Evolutionary conservation across 371 early-diverging fungal species (phyloP), one percentile per base, ranked within the genome.

Genomic region (Rhizopus microsporus): DNA sequence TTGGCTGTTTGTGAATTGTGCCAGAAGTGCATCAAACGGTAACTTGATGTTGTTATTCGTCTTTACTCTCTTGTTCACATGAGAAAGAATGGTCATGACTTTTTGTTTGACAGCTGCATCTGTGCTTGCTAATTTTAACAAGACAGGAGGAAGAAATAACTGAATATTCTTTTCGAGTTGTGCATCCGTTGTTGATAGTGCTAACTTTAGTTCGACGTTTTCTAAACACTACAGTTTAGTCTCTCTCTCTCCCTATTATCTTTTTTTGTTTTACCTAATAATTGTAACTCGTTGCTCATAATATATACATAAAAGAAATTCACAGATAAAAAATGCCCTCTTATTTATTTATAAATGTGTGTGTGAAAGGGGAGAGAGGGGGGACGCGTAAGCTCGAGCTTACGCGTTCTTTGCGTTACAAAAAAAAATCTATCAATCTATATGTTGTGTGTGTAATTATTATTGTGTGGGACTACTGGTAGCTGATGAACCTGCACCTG

Each of bases 161-260:
- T 62, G 68, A 33, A 94, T 72, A 13, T 80, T 81, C 46, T 81
- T 83, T 68, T 91, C 88, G 56, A 95, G 71, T 55, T 91, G 86
- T 4, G 81, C 80, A 63, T 89, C 87, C 0, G 87, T 86, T 54
- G 82, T 84, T 17, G 93, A 87, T 62, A 95, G 66, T n/a, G 94
- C 95, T 50, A 95, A 82, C 37, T 88, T 83, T 32, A 95, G 68
- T 74, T 93, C 93, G 42, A 94, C 93, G 44, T 83, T 89, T 54
- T 94, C 95, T 59, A 23, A 23, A 23, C 23, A 23, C 23, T 23
- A 23, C 23, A 23, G 87, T 44, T 40, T 15, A 33, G 12, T 15
- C 7, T 32, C n/a, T 15, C n/a, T 15, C 5, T 32, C n/a, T 32
- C 38, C 9, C 16, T 29, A 32, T 12, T 9, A 8, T 23, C 13